phyloP scores from a whole-genome alignment of 176 grass and related monocot species.

The Cenchrus americanus region DNA sequence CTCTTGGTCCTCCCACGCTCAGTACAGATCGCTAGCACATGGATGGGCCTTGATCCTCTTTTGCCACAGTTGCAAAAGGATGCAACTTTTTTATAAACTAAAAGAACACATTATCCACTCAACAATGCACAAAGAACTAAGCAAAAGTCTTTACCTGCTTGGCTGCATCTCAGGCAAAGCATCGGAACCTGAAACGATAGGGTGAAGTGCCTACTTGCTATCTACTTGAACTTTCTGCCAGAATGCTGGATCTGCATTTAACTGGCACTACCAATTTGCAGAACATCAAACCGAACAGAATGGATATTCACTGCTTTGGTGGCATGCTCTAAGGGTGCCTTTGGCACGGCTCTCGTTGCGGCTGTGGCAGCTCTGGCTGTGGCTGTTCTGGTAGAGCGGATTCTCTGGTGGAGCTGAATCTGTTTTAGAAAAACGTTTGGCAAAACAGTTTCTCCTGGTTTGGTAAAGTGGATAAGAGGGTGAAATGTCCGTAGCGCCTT shows the following conservation, averaged over 20 bases:
- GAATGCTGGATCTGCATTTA: not conserved
- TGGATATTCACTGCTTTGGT: not conserved
- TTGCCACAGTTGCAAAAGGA: conserved; percentile 3
- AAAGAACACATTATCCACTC: conserved; percentile 35
- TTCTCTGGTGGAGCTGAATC: too few relatives aligned
- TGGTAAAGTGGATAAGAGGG: too few relatives aligned
- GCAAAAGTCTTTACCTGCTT: not conserved
- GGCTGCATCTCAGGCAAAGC: not conserved
- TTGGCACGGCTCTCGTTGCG: too few relatives aligned
- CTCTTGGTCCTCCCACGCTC: conserved; percentile 31
- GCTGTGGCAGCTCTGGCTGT: too few relatives aligned
- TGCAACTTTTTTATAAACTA: not conserved
- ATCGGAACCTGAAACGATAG: not conserved
- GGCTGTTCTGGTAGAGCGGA: too few relatives aligned
- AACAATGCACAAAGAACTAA: conserved; percentile 4
- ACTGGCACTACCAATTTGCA: not conserved
- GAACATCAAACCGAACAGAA: not conserved
- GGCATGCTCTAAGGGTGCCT: not conserved
- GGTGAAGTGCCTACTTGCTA: not conserved
- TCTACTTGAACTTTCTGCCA: not conserved
- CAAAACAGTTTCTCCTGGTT: too few relatives aligned
- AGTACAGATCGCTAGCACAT: conserved; percentile 42
- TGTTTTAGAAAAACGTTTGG: too few relatives aligned
- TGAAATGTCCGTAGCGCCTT: too few relatives aligned
- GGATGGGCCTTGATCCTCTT: conserved; percentile 32